A percentile compares a stretch with the other conserved stretches of the same genome.
Evolutionary conservation across 192 early-diverging fungal genomes (phyloP).

Genomic region (Backusella parvicylindrica): DNA sequence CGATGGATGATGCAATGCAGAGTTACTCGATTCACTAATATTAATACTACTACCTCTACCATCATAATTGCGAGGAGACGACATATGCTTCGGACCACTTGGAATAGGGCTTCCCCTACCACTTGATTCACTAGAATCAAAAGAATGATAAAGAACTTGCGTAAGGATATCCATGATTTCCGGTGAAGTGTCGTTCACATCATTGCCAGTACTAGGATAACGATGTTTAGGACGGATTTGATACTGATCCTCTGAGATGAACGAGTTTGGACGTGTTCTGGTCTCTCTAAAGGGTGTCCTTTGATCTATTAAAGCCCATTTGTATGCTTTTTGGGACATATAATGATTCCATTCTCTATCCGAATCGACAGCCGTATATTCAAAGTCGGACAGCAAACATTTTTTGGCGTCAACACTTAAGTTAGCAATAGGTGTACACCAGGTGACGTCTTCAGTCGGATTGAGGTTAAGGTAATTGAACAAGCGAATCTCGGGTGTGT

Average conservation of each 20-base stretch:
- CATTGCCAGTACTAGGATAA: too few species aligned
- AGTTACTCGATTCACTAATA: background rate
- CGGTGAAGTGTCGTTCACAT: background rate
- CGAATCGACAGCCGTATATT: background rate
- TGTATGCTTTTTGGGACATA: background rate
- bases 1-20: background rate
- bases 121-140: background rate
- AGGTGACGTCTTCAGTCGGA: background rate
- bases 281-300: background rate
- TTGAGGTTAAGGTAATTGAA: background rate
- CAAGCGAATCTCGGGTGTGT: background rate
- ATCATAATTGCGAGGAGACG: background rate
- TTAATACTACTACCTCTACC: background rate
- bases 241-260: background rate
- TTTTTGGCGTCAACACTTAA: background rate
- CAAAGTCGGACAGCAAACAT: background rate
- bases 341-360: background rate
- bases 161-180: background rate
- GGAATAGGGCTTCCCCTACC: background rate
- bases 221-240: background rate
- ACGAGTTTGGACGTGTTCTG: background rate
- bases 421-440: background rate
- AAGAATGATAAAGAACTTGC: background rate
- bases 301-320: background rate
- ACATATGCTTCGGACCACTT: background rate